Conservation (phyloP, 345 rosid species). For the Salix viminalis region DNA sequence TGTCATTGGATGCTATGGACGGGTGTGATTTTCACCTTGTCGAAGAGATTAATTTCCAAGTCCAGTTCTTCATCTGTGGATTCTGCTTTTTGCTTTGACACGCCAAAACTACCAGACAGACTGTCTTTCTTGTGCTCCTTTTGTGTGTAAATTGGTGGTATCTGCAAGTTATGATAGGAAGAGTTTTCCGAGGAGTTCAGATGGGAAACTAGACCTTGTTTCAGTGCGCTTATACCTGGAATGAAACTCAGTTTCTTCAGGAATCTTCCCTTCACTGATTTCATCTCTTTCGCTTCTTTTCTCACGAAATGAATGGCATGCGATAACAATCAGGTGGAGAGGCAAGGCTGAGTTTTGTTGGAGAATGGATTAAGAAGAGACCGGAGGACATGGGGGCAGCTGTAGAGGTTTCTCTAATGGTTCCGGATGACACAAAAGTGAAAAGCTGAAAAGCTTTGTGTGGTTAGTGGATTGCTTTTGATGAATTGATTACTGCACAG, state of each 20-base stretch:
- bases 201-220: constrained; percentile 44
- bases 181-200: constrained; percentile 23
- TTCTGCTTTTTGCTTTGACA: constrained; percentile 10
- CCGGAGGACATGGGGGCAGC: not conserved
- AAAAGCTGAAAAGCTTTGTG: constrained; percentile 19
- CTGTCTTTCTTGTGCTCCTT: constrained; percentile 19
- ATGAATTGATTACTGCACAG: constrained; percentile 21
- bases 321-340: not conserved
- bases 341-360: not conserved
- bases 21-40: constrained; percentile 15
- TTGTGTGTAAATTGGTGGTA: constrained; percentile 20
- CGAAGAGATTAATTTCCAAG: constrained; percentile 5
- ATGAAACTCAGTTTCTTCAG: constrained; percentile 54
- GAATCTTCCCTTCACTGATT: constrained; percentile 60
- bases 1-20: constrained; percentile 4
- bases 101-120: not conserved
- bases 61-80: constrained; percentile 26
- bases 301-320: constrained; percentile 1
- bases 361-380: constrained; percentile 16
- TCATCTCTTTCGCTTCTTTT: constrained; percentile 34
- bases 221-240: constrained; percentile 37
- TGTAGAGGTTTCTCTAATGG: constrained; percentile 24
- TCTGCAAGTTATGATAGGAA: constrained; percentile 18
- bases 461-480: constrained; percentile 25
- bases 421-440: constrained; percentile 21